Base-by-base conservation (phyloP, 352 stramenopile species). In the Peronospora farinosa region DNA sequence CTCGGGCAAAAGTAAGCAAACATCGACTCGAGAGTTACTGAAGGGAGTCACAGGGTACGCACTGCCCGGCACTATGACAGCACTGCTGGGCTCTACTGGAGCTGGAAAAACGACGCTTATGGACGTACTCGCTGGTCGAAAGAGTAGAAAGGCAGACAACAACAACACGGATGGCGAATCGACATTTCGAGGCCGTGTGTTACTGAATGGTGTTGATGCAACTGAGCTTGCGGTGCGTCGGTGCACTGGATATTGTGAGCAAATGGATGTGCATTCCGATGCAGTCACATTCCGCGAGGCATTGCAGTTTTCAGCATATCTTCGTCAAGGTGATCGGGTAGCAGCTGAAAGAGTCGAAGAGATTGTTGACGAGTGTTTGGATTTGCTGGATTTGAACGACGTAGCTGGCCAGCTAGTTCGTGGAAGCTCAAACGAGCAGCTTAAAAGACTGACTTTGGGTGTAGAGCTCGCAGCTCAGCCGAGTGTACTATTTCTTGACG, bases 51-150 rank as follows among this genome's bases (percentile, higher is more conserved):
- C 51, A 37, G 86, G 86, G 7, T 84, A 86, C 31, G 73, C 88
- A 19, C 43, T 79, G 16, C 69, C 84, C n/a, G 84, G 86, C 6
- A 90, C 72, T 12, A 83, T 97, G 65, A 96, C 84, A 28, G 88
- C 84, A 23, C 65, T 97, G 1, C 95, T 96, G 81, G 87, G 86
- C 7, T 87, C 69, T 16, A 84, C 61, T 27, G 85, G 81, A 15
- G 84, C 84, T 3, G 84, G 84, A 11, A 43, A 88, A 43, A 88
- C 74, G 0, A 98, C 92, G 3, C 70, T 98, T 2, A 78, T 96
- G 57, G 90, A 98, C 65, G 89, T 97, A 0, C 85, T 98, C 39
- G 84, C 91, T n/a, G 68, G 93, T 16, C 71, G 92, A 39, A 97
- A 97, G 67, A 86, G 67, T 13, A 74, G 71, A 16, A 90, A 55